Conservation (phyloP, 345 rosid genomes). For the Hirschfeldia incana region DNA sequence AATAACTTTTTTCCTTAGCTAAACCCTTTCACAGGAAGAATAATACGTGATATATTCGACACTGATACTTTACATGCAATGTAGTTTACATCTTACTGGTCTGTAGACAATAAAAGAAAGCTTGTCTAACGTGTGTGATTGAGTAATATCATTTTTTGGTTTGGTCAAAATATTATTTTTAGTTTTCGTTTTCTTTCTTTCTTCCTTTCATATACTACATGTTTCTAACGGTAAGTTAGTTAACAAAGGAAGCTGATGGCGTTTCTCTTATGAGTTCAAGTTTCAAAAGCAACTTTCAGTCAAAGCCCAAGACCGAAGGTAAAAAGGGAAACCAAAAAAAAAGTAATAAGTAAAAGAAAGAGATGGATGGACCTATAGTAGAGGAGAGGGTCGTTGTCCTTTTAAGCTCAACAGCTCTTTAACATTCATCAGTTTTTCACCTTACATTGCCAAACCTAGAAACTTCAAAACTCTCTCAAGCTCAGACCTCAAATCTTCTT, state of each 20-base stretch:
- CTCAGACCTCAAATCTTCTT: not conserved
- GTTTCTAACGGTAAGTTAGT: not conserved
- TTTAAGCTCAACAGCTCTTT: not conserved
- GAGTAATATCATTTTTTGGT: not conserved
- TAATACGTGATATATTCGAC: not conserved
- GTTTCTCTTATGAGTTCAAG: not conserved
- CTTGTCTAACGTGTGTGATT: not conserved
- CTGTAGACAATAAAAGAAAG: not conserved
- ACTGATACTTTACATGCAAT: not conserved
- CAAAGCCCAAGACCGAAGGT: not conserved
- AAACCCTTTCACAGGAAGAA: not conserved
- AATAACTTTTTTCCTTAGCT: constrained; percentile 1
- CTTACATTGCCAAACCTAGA: not conserved
- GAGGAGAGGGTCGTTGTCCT: not conserved
- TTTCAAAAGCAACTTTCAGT: not conserved
- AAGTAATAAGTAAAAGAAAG: not conserved
- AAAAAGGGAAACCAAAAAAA: not conserved
- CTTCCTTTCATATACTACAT: not conserved
- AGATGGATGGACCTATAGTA: not conserved
- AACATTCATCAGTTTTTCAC: not conserved
- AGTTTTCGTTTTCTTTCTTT: not conserved
- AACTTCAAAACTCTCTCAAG: not conserved
- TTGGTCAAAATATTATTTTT: not conserved
- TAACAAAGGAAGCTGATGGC: not conserved
- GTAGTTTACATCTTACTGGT: not conserved